phyloP scores from a whole-genome alignment of 1,284 basidiomycete species.

The Apiotrichum montevideense region DNA sequence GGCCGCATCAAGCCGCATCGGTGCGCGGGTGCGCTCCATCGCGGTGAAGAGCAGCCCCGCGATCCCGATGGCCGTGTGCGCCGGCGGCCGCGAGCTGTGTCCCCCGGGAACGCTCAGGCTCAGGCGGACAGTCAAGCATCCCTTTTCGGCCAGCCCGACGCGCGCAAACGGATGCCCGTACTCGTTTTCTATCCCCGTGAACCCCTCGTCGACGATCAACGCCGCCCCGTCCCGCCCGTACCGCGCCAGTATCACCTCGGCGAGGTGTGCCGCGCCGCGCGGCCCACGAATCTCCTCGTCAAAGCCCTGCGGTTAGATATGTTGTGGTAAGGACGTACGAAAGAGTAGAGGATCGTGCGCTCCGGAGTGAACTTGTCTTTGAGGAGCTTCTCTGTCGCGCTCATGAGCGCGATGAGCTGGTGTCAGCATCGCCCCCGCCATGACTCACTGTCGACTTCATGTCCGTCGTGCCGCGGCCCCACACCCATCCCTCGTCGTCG shows the following conservation, averaged over 20 bases:
- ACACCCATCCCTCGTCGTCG: conserved; percentile 26
- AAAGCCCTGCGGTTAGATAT: conserved; percentile 9
- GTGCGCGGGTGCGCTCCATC: conserved; percentile 15
- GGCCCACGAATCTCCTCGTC: conserved; percentile 32
- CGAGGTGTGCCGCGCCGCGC: conserved; percentile 24
- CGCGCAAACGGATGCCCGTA: conserved; percentile 27
- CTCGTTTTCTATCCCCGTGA: conserved; percentile 25
- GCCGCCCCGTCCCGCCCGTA: conserved; percentile 27
- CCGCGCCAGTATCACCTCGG: conserved; percentile 14
- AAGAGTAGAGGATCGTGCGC: conserved; percentile 7
- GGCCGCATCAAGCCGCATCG: conserved; percentile 3
- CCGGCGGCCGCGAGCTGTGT: conserved; percentile 55
- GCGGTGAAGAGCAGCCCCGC: conserved; percentile 29
- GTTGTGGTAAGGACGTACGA: neutral
- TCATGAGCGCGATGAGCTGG: conserved; percentile 13
- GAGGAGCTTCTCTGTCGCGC: conserved; percentile 20
- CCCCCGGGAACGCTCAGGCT: conserved; percentile 56
- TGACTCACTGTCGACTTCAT: conserved; percentile 20
- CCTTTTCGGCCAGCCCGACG: conserved; percentile 32
- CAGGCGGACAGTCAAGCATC: conserved; percentile 52
- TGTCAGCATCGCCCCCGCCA: neutral
- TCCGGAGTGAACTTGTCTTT: conserved; percentile 18
- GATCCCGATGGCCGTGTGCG: conserved; percentile 26
- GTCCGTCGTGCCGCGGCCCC: conserved; percentile 26
- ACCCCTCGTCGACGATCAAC: conserved; percentile 33